These are phyloP conservation scores for Laburnicola sp. DNA, from an alignment of 2,329 filamentous ascomycete genomes.

Conservation along the genomic window DNA sequence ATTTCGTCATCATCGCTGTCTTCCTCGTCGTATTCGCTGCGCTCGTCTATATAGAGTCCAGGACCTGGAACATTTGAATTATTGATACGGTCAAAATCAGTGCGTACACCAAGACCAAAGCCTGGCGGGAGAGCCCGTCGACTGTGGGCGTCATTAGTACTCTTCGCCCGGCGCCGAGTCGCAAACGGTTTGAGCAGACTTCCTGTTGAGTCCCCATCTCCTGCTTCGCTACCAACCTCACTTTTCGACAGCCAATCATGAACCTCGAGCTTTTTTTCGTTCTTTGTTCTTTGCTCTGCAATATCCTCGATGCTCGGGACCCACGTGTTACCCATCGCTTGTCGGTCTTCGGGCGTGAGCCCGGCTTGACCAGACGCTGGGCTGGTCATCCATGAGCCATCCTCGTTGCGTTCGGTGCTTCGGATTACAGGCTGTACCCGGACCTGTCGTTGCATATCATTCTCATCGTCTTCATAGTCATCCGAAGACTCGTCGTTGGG, in stretches of 20 bases:
- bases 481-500: slow-evolving; percentile 39
- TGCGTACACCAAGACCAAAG: slow-evolving; percentile 39
- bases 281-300: slow-evolving; percentile 50
- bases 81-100: slow-evolving; percentile 36
- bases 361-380: slow-evolving; percentile 49
- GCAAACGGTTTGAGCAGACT: slow-evolving; percentile 33
- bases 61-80: slow-evolving; percentile 55
- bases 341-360: slow-evolving; percentile 52
- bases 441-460: slow-evolving; percentile 22
- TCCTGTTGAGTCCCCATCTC: slow-evolving; percentile 40
- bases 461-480: slow-evolving; percentile 29
- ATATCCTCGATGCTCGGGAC: slow-evolving; percentile 57
- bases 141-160: slow-evolving; percentile 44
- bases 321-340: slow-evolving; percentile 45
- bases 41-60: slow-evolving; percentile 49
- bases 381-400: slow-evolving; percentile 53
- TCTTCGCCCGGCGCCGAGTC: slow-evolving; percentile 53
- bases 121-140: slow-evolving; percentile 24
- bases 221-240: slow-evolving; percentile 53
- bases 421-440: slow-evolving; percentile 34
- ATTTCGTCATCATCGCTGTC: slow-evolving; percentile 33
- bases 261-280: slow-evolving; percentile 59
- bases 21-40: slow-evolving; percentile 43
- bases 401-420: slow-evolving; percentile 43
- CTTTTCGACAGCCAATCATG: slow-evolving; percentile 55